phyloP scores from a whole-genome alignment of 176 grass and related monocot genomes.

The Phragmites australis region DNA sequence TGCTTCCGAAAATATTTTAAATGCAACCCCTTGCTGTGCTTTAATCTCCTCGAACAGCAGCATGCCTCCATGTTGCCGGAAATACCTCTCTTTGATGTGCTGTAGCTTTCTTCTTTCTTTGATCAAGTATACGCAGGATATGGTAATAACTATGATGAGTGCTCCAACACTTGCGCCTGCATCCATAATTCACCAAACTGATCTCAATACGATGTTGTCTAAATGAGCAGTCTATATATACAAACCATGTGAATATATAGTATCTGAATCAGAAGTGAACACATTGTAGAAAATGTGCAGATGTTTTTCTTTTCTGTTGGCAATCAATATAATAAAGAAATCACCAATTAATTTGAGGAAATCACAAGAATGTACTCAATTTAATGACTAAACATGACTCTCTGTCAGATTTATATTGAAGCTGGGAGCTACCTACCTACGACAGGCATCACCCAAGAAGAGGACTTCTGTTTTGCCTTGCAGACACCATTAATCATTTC shows the following conservation, averaged over 20 bases:
- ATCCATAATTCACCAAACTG: background rate
- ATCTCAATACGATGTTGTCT: background rate
- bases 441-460: background rate
- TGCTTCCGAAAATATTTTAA: too few relatives aligned
- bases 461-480: background rate
- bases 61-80: too few relatives aligned
- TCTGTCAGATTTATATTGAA: background rate
- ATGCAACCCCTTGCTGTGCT: too few relatives aligned
- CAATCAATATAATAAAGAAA: background rate
- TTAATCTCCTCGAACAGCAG: too few relatives aligned
- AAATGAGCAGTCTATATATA: background rate
- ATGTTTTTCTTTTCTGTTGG: too few relatives aligned
- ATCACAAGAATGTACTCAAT: background rate
- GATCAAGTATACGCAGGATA: too few relatives aligned
- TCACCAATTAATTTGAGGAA: background rate
- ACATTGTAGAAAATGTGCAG: too few relatives aligned
- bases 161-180: background rate
- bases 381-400: background rate
- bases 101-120: too few relatives aligned
- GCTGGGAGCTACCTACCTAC: background rate
- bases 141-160: background rate
- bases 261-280: background rate
- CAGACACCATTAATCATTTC: background rate
- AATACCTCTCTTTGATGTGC: too few relatives aligned
- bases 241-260: background rate